Conservation (phyloP, 257 asterid species). For the Parsonsia alboflavescens region DNA sequence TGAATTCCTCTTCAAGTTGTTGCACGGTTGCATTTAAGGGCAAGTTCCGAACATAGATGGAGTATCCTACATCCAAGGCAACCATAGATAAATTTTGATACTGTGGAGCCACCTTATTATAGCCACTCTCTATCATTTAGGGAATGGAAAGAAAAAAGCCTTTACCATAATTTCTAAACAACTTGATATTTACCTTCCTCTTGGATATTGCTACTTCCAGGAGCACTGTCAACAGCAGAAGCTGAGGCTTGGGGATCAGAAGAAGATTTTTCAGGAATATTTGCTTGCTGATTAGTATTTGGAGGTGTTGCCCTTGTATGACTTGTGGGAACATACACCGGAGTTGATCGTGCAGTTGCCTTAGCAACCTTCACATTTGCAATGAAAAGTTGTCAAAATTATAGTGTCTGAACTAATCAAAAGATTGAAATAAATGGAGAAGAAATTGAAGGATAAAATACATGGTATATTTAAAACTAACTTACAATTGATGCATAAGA, state of each 20-base stretch:
- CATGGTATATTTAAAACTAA: slow-evolving; percentile 19
- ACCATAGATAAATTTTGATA: background rate
- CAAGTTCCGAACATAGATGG: slow-evolving; percentile 76
- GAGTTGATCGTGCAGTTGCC: slow-evolving; percentile 13
- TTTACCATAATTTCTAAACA: background rate
- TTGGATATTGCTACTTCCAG: slow-evolving; percentile 18
- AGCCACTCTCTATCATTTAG: background rate
- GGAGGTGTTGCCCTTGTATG: slow-evolving; percentile 7
- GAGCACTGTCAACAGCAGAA: slow-evolving; percentile 15
- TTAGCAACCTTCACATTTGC: slow-evolving; percentile 26
- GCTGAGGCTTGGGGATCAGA: slow-evolving; percentile 14
- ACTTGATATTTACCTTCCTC: slow-evolving; percentile 20
- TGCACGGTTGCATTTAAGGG: slow-evolving; percentile 53
- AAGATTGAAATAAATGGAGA: background rate
- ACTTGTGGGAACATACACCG: slow-evolving; percentile 18
- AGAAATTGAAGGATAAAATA: background rate
- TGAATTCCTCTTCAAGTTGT: slow-evolving; percentile 71
- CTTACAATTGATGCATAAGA: slow-evolving; percentile 89
- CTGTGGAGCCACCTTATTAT: background rate
- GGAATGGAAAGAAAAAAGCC: no score
- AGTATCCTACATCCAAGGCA: slow-evolving; percentile 62
- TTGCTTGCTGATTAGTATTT: slow-evolving; percentile 16
- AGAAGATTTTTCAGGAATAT: slow-evolving; percentile 16
- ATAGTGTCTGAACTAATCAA: background rate
- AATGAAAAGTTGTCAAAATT: background rate